Base-by-base conservation (phyloP, 768 basidiomycete species). In the button mushroom (Agaricus bisporus) region DNA sequence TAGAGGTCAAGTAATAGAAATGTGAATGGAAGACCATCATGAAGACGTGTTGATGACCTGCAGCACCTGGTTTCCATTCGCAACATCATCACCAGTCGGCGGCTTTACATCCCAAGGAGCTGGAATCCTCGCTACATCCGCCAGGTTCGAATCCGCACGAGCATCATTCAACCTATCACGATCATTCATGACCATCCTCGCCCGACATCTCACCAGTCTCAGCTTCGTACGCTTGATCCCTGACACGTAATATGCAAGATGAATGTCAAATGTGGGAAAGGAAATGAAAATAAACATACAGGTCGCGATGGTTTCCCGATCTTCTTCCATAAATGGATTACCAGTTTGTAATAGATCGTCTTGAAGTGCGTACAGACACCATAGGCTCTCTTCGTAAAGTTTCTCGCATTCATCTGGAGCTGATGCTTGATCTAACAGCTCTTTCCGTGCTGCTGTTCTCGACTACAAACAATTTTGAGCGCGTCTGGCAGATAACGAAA, bases 331-430 rank as follows among this genome's bases (percentile, higher is more conserved):
- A 67, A 85, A 91, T 2, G 91, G 88, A 63, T 91, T 92, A 12
- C 84, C 88, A 8, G 76, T 80, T 66, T 91, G 87, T 56, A 88
- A 65, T 1, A 92, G 74, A 61, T 95, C 89, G 64, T 98, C 97
- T 64, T 94, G 86, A 7, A 98, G 75, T 0, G 93, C 88, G 59
- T 94, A 91, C 28, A 98, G 75, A 64, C 94, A 89, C 92, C 93
- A 97, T 7, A 98, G 68, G 0, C 92, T 91, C 61, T 92, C 92
- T 63, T 98, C 95, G 68, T 98, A 99, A 36, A 95, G 74, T 66
- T 87, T 88, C 73, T 97, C 92, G 66, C 93, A 95, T 63, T 91
- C 88, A 58, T 88, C 80, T 0, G 88, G 84, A 26, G 80, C 80
- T 41, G 76, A 75, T 37, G 84, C 85, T 63, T 88, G 81, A 63